phyloP scores from a whole-genome alignment of 305 asterid genomes.

The Plantago coronopus region DNA sequence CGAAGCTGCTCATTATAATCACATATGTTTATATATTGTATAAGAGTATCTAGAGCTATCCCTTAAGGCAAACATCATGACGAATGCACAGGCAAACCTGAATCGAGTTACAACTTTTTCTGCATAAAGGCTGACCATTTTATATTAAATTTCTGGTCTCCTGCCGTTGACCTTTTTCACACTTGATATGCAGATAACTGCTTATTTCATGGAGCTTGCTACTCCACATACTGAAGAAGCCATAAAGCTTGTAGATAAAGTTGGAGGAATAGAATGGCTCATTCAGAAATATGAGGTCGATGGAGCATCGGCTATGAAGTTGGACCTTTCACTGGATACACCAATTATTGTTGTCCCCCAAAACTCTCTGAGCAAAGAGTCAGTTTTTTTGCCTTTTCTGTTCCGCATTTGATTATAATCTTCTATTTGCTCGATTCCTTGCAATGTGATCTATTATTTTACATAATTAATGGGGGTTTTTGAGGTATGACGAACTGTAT shows the following conservation, averaged over 20 bases:
- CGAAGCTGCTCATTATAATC: too few species aligned
- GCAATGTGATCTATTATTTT: not conserved
- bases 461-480: not conserved
- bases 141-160: slow-evolving; percentile 5
- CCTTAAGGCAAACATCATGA: too few species aligned
- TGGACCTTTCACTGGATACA: slow-evolving; percentile 88
- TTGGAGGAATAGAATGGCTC: slow-evolving; percentile 98
- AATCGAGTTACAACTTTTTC: slow-evolving; percentile 15
- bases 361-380: slow-evolving; percentile 91
- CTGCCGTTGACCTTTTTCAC: slow-evolving; percentile 20
- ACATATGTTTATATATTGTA: too few species aligned
- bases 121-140: slow-evolving; percentile 7
- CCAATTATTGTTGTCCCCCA: slow-evolving; percentile 90
- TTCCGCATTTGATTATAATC: slow-evolving; percentile 13
- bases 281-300: slow-evolving; percentile 93
- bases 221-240: slow-evolving; percentile 96
- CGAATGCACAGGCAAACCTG: slow-evolving; percentile 12
- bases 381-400: slow-evolving; percentile 33
- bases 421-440: slow-evolving; percentile 12
- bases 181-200: slow-evolving; percentile 59
- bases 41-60: too few species aligned
- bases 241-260: slow-evolving; percentile 89
- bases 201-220: slow-evolving; percentile 96
- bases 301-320: slow-evolving; percentile 89
- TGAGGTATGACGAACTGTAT: slow-evolving; percentile 2